Percentiles rank a stretch among this genome's conserved stretches.
Conservation (phyloP, 495 filamentous ascomycete species). For the Hyaloscypha variabilis region DNA sequence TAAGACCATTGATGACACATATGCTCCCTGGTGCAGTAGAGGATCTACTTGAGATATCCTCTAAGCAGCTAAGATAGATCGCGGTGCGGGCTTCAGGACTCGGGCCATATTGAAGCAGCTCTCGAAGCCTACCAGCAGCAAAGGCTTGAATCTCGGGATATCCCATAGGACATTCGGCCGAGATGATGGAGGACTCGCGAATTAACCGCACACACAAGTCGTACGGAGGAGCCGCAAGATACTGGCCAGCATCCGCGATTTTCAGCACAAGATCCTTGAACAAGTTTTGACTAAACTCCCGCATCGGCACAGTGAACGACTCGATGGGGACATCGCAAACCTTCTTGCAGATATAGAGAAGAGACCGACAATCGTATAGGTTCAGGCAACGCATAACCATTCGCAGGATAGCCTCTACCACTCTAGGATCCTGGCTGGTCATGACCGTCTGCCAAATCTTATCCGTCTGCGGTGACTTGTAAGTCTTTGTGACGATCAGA, state of each 20-base stretch:
- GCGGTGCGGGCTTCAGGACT: conserved; percentile 48
- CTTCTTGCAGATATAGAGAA: conserved; percentile 78
- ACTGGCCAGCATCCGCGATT: not conserved
- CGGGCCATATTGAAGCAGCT: conserved; percentile 46
- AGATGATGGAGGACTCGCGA: conserved; percentile 58
- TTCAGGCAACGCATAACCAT: conserved; percentile 73
- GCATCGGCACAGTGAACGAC: conserved; percentile 52
- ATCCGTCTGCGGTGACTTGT: conserved; percentile 73
- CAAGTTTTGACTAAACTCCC: conserved; percentile 51
- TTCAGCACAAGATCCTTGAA: conserved; percentile 25
- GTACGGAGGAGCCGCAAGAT: conserved; percentile 46
- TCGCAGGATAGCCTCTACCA: conserved; percentile 73
- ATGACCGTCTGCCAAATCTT: conserved; percentile 83
- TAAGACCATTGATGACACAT: conserved; percentile 64
- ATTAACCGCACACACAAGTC: conserved; percentile 67
- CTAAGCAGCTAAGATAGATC: conserved; percentile 59
- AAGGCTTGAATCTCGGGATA: conserved; percentile 58
- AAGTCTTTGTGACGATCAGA: conserved; percentile 78
- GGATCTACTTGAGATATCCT: conserved; percentile 59
- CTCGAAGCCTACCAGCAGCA: conserved; percentile 40
- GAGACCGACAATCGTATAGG: conserved; percentile 54
- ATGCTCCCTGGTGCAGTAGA: conserved; percentile 68
- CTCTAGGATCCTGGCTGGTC: conserved; percentile 81
- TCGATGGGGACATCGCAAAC: conserved; percentile 69
- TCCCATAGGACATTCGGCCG: conserved; percentile 41